Evolutionary conservation across 257 asterid genomes (phyloP), one percentile per base, ranked within the genome.

Genomic region (Ajuga chamaepitys): DNA sequence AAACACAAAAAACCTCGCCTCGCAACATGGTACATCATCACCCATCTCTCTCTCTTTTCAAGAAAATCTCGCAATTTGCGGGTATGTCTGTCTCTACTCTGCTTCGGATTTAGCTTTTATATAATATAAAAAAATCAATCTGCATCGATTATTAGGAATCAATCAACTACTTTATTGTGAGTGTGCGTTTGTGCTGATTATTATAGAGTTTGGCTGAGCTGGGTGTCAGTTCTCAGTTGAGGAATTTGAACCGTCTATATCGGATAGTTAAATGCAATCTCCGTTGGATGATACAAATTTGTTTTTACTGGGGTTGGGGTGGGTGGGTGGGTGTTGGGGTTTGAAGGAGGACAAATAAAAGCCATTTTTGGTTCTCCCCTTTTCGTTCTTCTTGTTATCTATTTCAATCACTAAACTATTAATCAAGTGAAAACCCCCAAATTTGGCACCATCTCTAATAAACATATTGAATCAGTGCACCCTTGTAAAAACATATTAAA

Each of bases 11-110:
- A 94, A 90, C 70, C 20, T 63, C 14, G 80, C 26, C 24, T 73
- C 83, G 54, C 99, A 89, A 60, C 97, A 90, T 10, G 83, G 75
- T 20, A 87, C 20, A 66, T 93, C 97, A 26, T 68, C 79, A 4
- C 70, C 90, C 98, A 92, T 91, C 70, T 64, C 62, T 50, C 4
- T 28, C 64, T 6, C 20, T 55, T 44, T 47, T 64, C 63, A 44
- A 42, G 61, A 67, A 78, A 56, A 78, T 74, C 75, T 65, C 54
- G 56, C 66, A 55, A 34, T 62, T 70, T 62, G 77, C 70, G 35
- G 26, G 71, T 64, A 26, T 17, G 64, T 57, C 57, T 54, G 67
- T 70, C 70, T 24, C 64, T 46, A 62, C 47, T 32, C 61, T 17
- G 14, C 46, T 57, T 37, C 7, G 6, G 18, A 55, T 59, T 63